phyloP scores from a whole-genome alignment of 2,329 filamentous ascomycete species.

The Arthrocladium fulminans region DNA sequence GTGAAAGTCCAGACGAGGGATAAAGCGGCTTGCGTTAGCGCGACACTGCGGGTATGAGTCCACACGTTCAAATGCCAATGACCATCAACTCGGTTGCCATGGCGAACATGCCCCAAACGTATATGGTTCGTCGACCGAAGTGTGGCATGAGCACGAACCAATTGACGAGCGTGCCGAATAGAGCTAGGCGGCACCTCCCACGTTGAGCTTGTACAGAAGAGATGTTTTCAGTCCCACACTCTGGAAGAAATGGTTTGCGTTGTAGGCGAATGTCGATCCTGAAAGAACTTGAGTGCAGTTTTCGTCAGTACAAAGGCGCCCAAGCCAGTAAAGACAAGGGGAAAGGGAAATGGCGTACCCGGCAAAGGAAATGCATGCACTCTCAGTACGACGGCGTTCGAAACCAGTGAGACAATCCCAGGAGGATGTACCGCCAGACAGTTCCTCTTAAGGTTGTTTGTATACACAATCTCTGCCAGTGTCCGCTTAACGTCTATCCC shows the following conservation, averaged over 20 bases:
- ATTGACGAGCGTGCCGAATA: conserved; percentile 64
- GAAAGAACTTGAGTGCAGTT: conserved; percentile 55
- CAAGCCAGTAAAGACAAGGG: too few relatives aligned
- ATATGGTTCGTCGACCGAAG: conserved; percentile 65
- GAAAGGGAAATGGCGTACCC: too few relatives aligned
- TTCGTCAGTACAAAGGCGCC: too few relatives aligned
- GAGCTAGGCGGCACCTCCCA: conserved; percentile 68
- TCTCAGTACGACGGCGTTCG: conserved; percentile 68
- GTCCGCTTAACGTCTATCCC: conserved; percentile 18
- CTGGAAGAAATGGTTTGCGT: conserved; percentile 51
- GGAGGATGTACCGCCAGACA: conserved; percentile 43
- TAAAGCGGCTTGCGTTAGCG: conserved; percentile 33
- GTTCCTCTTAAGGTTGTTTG: conserved; percentile 25
- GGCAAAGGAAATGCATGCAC: conserved; percentile 55
- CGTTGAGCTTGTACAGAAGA: conserved; percentile 52
- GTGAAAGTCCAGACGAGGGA: conserved; percentile 42
- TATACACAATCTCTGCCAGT: conserved; percentile 32
- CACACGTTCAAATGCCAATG: conserved; percentile 25
- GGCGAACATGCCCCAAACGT: conserved; percentile 60
- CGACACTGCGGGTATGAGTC: conserved; percentile 20
- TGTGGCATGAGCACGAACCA: conserved; percentile 38
- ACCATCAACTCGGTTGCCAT: conserved; percentile 58
- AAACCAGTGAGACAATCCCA: conserved; percentile 73
- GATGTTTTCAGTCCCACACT: conserved; percentile 45
- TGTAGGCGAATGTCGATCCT: conserved; percentile 55